phyloP scores from a whole-genome alignment of 75 land plant genomes.

The Larix kaempferi region DNA sequence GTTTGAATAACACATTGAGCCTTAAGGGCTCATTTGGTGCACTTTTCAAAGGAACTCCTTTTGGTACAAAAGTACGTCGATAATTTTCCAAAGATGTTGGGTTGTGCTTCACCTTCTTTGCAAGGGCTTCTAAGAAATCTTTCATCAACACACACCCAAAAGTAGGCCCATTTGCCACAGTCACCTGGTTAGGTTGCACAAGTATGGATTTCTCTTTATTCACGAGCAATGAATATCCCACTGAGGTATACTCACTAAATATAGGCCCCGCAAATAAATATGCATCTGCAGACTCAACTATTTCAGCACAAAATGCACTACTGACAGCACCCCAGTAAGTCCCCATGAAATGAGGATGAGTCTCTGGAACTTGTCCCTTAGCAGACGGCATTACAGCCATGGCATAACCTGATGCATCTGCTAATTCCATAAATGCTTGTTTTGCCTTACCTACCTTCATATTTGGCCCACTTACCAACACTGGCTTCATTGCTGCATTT shows the following conservation, averaged over 20 bases:
- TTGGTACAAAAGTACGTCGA: constrained; percentile 49
- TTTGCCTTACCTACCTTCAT: constrained; percentile 33
- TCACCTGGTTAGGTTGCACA: constrained; percentile 39
- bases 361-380: constrained; percentile 34
- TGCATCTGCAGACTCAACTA: constrained; percentile 53
- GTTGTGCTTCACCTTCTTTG: constrained; percentile 31
- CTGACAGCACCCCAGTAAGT: constrained; percentile 59
- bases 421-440: constrained; percentile 29
- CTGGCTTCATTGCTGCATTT: constrained; percentile 41
- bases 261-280: constrained; percentile 56
- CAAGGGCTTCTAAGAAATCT: constrained; percentile 36
- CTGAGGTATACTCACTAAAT: constrained; percentile 56
- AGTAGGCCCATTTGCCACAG: constrained; percentile 26
- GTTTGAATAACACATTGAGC: constrained; percentile 54
- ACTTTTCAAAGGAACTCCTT: constrained; percentile 30
- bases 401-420: constrained; percentile 42
- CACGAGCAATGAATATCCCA: constrained; percentile 48
- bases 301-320: constrained; percentile 35
- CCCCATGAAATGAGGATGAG: constrained; percentile 46
- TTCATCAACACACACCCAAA: constrained; percentile 52
- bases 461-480: constrained; percentile 44
- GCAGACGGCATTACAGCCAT: constrained; percentile 53
- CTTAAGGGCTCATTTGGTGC: constrained; percentile 40
- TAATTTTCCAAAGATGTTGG: constrained; percentile 48
- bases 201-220: constrained; percentile 40